phyloP scores from a whole-genome alignment of 805 yeast species.

The Scheffersomyces lignosus region DNA sequence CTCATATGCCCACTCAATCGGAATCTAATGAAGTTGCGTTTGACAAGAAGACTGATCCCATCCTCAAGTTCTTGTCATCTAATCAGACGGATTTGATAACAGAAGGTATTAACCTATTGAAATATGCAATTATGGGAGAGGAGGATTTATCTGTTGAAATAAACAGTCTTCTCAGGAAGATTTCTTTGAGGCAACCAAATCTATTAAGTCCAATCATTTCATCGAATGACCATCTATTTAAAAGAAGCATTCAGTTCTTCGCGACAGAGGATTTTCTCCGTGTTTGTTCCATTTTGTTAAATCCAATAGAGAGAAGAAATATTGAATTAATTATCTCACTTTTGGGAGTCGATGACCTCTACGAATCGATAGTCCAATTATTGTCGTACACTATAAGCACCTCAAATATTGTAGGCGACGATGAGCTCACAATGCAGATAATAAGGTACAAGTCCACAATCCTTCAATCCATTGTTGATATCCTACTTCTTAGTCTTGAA shows the following conservation, averaged over 20 bases:
- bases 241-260: constrained; percentile 25
- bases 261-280: constrained; percentile 36
- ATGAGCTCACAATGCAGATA: constrained; percentile 36
- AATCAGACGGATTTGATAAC: constrained; percentile 24
- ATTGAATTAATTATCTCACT: constrained; percentile 22
- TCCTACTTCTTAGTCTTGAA: constrained; percentile 25
- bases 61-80: constrained; percentile 36
- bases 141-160: constrained; percentile 32
- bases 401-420: constrained; percentile 28
- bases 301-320: constrained; percentile 18
- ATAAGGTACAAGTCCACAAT: constrained; percentile 32
- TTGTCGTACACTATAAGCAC: constrained; percentile 32
- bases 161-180: constrained; percentile 18
- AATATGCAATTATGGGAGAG: constrained; percentile 36
- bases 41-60: constrained; percentile 32
- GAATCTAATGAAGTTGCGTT: constrained; percentile 6
- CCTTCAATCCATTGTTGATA: constrained; percentile 24
- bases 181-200: constrained; percentile 30
- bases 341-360: constrained; percentile 27
- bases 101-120: constrained; percentile 39
- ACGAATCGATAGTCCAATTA: constrained; percentile 25
- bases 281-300: constrained; percentile 23
- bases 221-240: constrained; percentile 23
- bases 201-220: constrained; percentile 32
- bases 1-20: background rate